Conservation (phyloP, 345 rosid species). For the Linum lewisii region DNA sequence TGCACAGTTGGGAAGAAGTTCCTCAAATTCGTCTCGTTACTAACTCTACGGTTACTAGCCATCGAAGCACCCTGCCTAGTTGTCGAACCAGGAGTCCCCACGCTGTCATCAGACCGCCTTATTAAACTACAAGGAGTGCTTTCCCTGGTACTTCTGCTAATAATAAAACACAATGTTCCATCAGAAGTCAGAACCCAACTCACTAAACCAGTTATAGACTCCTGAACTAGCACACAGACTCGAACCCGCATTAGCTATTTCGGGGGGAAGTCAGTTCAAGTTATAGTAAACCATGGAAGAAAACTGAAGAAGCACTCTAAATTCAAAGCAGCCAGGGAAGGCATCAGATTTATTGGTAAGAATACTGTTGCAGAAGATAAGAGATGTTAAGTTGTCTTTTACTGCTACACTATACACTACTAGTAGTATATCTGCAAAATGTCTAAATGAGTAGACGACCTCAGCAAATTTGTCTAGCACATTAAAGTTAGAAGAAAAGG, state of each 20-base stretch:
- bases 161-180: not conserved
- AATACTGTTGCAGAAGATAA: not conserved
- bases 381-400: too few relatives aligned
- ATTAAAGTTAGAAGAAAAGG: not conserved
- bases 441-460: not conserved
- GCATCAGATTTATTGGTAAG: not conserved
- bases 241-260: too few relatives aligned
- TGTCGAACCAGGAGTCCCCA: slow-evolving; percentile 39
- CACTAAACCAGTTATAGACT: not conserved
- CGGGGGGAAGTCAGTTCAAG: too few relatives aligned
- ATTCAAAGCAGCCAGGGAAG: not conserved
- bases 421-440: not conserved
- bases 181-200: not conserved
- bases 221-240: not conserved
- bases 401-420: not conserved
- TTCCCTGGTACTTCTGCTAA: slow-evolving; percentile 45
- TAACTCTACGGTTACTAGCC: not conserved
- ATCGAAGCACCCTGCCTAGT: not conserved
- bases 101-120: slow-evolving; percentile 24
- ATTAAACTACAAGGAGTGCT: slow-evolving; percentile 39
- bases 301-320: too few relatives aligned
- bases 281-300: too few relatives aligned
- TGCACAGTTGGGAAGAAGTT: not conserved
- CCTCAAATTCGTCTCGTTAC: not conserved
- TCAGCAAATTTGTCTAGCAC: not conserved